phyloP scores from a whole-genome alignment of 441 rosid genomes.

The Populus hybrid region DNA sequence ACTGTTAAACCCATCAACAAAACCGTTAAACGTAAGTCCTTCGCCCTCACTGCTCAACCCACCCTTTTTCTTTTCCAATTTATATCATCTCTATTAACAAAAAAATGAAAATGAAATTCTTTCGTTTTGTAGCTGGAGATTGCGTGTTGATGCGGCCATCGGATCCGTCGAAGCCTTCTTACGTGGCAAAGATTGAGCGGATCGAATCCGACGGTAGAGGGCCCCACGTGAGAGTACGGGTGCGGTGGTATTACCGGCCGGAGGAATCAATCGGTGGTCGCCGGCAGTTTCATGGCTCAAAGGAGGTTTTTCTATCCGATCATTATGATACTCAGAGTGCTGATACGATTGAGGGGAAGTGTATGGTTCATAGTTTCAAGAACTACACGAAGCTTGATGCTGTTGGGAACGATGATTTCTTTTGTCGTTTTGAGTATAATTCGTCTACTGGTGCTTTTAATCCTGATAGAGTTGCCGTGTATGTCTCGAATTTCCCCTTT shows the following conservation, averaged over 20 bases:
- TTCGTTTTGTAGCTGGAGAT: conserved; percentile 56
- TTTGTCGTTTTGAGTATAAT: conserved; percentile 94
- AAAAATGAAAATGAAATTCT: background rate
- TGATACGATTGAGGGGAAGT: conserved; percentile 87
- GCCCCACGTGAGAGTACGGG: conserved; percentile 20
- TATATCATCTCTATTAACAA: background rate
- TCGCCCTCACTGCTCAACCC: no score
- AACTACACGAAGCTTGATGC: conserved; percentile 81
- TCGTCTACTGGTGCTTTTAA: conserved; percentile 75
- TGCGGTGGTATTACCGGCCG: no score
- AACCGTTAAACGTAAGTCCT: conserved; percentile 53
- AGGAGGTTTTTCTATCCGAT: no score
- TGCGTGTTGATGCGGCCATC: conserved; percentile 92
- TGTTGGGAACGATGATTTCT: conserved; percentile 91
- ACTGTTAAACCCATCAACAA: conserved; percentile 68
- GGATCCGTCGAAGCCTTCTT: conserved; percentile 73
- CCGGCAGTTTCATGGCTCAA: no score
- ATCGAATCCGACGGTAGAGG: conserved; percentile 84
- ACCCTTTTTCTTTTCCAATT: background rate
- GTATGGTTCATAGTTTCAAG: conserved; percentile 82
- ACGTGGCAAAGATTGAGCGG: conserved; percentile 85
- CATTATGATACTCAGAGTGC: conserved; percentile 20
- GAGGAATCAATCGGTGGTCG: no score
- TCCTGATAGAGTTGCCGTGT: conserved; percentile 98
- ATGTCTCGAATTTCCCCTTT: conserved; percentile 22